Conservation (phyloP, 495 filamentous ascomycete genomes). For the Penicillium paradoxum region DNA sequence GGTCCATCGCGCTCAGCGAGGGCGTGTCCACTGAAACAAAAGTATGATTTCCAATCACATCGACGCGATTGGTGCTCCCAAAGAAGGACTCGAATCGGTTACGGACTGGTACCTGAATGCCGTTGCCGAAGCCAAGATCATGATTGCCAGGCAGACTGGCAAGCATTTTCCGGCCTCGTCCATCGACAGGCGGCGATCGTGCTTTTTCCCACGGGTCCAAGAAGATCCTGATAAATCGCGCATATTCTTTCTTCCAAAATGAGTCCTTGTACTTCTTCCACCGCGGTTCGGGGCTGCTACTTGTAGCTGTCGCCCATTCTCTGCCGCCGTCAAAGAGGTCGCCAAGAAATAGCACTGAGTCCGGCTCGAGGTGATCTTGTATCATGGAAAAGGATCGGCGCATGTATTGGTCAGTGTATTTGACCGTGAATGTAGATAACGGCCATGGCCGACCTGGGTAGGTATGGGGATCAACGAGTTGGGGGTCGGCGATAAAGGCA, state of each 20-base stretch:
- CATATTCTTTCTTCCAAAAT: conserved; percentile 81
- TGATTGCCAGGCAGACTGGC: conserved; percentile 90
- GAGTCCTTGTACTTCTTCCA: conserved; percentile 71
- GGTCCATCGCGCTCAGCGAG: conserved; percentile 70
- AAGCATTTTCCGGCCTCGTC: conserved; percentile 59
- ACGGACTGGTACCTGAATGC: conserved; percentile 72
- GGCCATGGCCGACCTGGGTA: conserved; percentile 94
- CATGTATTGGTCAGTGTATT: conserved; percentile 85
- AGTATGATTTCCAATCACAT: conserved; percentile 90
- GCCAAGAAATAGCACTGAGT: conserved; percentile 84
- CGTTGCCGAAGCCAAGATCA: conserved; percentile 87
- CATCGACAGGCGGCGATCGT: conserved; percentile 31
- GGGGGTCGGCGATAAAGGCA: conserved; percentile 90
- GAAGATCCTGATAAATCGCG: conserved; percentile 75
- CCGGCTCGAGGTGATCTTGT: conserved; percentile 64
- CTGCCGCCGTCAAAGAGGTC: conserved; percentile 95
- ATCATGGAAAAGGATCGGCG: conserved; percentile 70
- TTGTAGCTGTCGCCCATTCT: conserved; percentile 77
- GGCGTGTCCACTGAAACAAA: conserved; percentile 88
- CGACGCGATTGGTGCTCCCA: conserved; percentile 79
- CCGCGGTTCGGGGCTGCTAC: conserved; percentile 60
- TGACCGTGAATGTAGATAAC: conserved; percentile 69
- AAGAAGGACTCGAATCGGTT: conserved; percentile 84
- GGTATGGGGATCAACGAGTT: conserved; percentile 93
- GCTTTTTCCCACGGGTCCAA: conserved; percentile 54